Evolutionary conservation across 306 rosid genomes (phyloP), one percentile per base, ranked within the genome.

Genomic region (Cicer cuneatum): DNA sequence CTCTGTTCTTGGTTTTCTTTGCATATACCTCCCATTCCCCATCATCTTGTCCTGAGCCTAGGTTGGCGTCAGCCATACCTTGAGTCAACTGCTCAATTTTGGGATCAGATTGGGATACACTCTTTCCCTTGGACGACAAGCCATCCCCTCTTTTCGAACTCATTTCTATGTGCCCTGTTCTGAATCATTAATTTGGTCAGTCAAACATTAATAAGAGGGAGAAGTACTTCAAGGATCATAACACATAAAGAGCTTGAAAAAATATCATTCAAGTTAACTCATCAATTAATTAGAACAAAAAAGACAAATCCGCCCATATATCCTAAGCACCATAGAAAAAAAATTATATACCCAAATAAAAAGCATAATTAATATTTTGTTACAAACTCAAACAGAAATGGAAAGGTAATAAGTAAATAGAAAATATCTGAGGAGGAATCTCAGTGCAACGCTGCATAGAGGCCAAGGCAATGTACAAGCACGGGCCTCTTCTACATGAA

Each of bases 1-100:
- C 87, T 86, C 72, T 87, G 87, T 86, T 87, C 85, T 87, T 92
- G 1, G 94, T n/a, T 59, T 88, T 92, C 71, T 66, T 86, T 15
- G 80, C 71, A 82, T 62, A 75, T n/a, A 87, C 90, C 77, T 90
- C 92, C 98, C 96, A 92, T 14, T 83, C 63, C 7, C 96, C 98
- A 57, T 84, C 89, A 61, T 82, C 89, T 18, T 84, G 84, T 40
- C 74, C 80, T 0, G 82, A 41, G 14, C 68, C 83, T 57, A 92
- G 78, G 77, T 52, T 81, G 60, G 86, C 10, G 24, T 75, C 89
- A 12, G 85, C 88, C 35, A 90, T 16, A 56, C 79, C 83, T 37
- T 83, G 84, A 61, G 83, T 53, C 89, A 90, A 77, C 76, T 84
- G 86, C 46, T 87, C 87, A 12, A 83, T 2, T 1, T 45, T 52